These are phyloP conservation scores for Exidia glandulosa DNA, from an alignment of 768 basidiomycete species.

Conservation along the genomic window DNA sequence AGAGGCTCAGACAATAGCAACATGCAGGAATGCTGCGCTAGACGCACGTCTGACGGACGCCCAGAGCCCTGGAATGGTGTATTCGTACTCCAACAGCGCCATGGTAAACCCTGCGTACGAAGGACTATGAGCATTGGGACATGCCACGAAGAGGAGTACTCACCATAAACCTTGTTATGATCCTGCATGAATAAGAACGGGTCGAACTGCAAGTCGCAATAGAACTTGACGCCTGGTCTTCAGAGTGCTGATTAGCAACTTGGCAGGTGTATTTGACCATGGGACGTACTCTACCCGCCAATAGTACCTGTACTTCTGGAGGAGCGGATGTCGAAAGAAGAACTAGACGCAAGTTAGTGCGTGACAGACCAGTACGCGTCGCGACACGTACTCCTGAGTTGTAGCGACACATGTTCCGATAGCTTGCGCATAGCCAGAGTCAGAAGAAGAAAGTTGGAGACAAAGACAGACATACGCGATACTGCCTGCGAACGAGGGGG, in stretches of 20 bases:
- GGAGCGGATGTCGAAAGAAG: conserved; percentile 72
- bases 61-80: conserved; percentile 80
- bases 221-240: conserved; percentile 69
- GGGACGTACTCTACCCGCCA: conserved; percentile 76
- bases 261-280: background rate
- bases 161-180: conserved; percentile 75
- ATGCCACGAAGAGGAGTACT: background rate
- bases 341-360: conserved; percentile 32
- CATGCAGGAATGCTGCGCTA: no score
- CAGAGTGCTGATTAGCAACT: conserved; percentile 1
- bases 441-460: background rate
- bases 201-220: conserved; percentile 65
- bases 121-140: background rate
- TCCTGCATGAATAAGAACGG: conserved; percentile 76
- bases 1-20: no score
- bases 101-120: conserved; percentile 56
- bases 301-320: conserved; percentile 73
- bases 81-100: conserved; percentile 63
- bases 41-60: conserved; percentile 53
- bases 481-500: conserved; percentile 38
- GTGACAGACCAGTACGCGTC: background rate
- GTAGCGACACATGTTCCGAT: conserved; percentile 94
- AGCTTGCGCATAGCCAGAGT: conserved; percentile 21
- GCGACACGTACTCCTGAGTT: conserved; percentile 71
- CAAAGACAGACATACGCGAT: conserved; percentile 66